Conservation (phyloP, 73 alveolate species). For the Paramecium biaurelia region DNA sequence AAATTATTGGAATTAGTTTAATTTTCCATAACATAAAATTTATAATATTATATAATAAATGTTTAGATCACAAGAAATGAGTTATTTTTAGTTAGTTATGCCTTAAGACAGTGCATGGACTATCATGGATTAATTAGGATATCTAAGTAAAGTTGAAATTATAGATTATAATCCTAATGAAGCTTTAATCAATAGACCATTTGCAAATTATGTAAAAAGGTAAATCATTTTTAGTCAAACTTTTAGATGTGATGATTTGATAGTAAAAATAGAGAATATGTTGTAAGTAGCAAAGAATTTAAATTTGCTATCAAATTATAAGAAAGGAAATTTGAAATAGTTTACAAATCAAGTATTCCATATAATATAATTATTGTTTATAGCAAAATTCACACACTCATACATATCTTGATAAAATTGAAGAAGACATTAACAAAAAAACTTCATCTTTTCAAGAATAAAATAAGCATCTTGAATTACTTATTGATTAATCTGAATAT, state of each 20-base stretch:
- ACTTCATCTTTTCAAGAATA: neutral
- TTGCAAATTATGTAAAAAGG: constrained; percentile 54
- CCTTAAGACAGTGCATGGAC: constrained; percentile 92
- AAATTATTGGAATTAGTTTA: neutral
- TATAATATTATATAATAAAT: constrained; percentile 12
- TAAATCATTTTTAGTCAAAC: neutral
- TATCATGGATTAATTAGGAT: constrained; percentile 87
- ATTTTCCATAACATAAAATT: neutral
- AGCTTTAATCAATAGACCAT: constrained; percentile 76
- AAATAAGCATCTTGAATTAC: neutral
- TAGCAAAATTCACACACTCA: constrained; percentile 1
- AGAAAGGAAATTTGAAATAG: neutral
- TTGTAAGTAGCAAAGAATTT: neutral
- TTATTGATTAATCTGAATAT: neutral
- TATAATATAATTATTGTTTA: neutral
- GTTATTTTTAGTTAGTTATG: constrained; percentile 84
- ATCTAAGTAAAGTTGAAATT: constrained; percentile 85
- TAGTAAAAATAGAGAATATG: neutral
- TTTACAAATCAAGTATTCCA: constrained; percentile 11
- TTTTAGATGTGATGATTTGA: constrained; percentile 5
- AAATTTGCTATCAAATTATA: neutral
- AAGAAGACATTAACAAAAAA: constrained; percentile 6
- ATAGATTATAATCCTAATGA: constrained; percentile 88
- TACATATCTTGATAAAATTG: constrained; percentile 44
- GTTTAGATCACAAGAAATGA: constrained; percentile 91